These are phyloP conservation scores for Balamuthia mandrillaris DNA, from an alignment of 208 protist species.

Conservation along the genomic window DNA sequence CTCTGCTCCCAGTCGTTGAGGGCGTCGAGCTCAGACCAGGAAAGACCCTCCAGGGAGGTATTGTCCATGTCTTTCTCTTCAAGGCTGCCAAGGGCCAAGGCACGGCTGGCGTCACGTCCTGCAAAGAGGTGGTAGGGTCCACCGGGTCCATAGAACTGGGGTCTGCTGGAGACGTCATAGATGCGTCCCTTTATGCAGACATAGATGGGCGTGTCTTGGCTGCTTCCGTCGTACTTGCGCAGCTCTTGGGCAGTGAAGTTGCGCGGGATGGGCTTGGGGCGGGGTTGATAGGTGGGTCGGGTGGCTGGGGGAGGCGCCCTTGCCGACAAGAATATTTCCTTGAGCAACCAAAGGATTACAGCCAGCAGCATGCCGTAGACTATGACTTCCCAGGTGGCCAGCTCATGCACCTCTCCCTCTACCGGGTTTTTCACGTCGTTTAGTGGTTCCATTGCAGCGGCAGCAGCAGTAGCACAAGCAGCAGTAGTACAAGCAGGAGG, in stretches of 20 bases:
- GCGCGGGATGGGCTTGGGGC: neutral
- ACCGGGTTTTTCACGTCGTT: no score
- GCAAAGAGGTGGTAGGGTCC: conserved; percentile 49
- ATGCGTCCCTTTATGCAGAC: conserved; percentile 37
- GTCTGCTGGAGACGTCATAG: conserved; percentile 38
- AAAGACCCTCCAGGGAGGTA: neutral
- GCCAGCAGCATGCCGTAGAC: neutral
- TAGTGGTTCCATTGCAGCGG: no score
- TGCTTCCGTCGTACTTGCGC: neutral
- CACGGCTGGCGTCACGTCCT: neutral
- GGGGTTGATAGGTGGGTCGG: neutral
- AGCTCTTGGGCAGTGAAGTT: neutral
- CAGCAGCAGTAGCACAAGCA: no score
- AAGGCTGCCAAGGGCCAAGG: neutral
- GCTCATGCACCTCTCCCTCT: no score
- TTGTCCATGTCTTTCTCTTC: conserved; percentile 10
- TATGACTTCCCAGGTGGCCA: no score
- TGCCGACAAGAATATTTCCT: neutral
- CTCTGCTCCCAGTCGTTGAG: neutral
- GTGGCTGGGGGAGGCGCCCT: neutral
- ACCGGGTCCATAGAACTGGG: conserved; percentile 34
- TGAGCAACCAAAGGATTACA: neutral
- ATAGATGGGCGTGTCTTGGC: conserved; percentile 25
- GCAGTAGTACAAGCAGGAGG: no score
- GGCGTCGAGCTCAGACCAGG: neutral